A percentile compares a stretch with the other conserved stretches of the same genome.
Conservation (phyloP, 2,329 filamentous ascomycete species). For the Torrubiella hemipterigena region DNA sequence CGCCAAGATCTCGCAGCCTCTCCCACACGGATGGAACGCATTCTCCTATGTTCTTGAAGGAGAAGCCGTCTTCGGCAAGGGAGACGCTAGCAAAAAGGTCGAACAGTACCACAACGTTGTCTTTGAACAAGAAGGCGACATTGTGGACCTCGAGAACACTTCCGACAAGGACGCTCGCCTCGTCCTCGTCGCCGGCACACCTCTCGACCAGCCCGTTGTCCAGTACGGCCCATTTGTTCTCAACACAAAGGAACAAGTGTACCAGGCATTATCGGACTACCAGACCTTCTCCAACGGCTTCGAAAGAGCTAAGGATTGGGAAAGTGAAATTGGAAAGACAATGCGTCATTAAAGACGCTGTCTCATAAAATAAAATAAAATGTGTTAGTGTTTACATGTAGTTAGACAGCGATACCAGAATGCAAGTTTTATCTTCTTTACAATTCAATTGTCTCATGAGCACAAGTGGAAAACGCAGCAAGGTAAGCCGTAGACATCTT, state of each 20-base stretch:
- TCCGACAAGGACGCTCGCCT: constrained; percentile 48
- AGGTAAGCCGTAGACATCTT: no score
- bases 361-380: constrained; percentile 10
- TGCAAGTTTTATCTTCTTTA: constrained; percentile 5
- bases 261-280: constrained; percentile 66
- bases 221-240: constrained; percentile 84
- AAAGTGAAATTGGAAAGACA: constrained; percentile 75
- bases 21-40: constrained; percentile 77
- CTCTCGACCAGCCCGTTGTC: constrained; percentile 67
- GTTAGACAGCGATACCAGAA: no score
- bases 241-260: constrained; percentile 57
- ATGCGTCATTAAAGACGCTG: constrained; percentile 35
- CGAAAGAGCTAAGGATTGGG: constrained; percentile 66
- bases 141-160: constrained; percentile 58
- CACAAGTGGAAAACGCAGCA: no score
- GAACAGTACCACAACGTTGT: constrained; percentile 78
- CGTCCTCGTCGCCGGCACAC: constrained; percentile 66
- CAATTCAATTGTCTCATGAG: no score
- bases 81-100: constrained; percentile 38
- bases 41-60: constrained; percentile 83
- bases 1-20: constrained; percentile 58
- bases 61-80: constrained; percentile 48
- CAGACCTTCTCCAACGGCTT: constrained; percentile 66
- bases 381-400: neutral
- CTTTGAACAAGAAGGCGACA: constrained; percentile 69